Conservation (phyloP, 345 rosid genomes). For the Ricinus communis region DNA sequence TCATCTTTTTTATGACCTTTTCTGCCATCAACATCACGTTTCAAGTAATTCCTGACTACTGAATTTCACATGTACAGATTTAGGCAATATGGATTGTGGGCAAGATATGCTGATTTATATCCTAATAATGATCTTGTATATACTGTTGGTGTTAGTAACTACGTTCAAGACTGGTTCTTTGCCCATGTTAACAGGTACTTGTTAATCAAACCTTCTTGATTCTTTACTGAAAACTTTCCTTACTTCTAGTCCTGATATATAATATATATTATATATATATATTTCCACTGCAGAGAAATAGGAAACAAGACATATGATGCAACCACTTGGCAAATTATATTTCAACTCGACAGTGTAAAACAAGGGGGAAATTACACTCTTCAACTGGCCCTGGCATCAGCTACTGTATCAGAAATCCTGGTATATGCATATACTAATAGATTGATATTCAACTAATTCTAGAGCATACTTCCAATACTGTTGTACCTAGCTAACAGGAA, state of each 20-base stretch:
- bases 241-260: not conserved
- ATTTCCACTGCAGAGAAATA: slow-evolving; percentile 27
- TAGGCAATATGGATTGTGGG: slow-evolving; percentile 32
- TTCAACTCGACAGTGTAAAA: slow-evolving; percentile 32
- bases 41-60: too few species aligned
- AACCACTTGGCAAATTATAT: slow-evolving; percentile 74
- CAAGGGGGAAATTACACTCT: slow-evolving; percentile 47
- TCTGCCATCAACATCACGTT: not conserved
- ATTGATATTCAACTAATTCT: not conserved
- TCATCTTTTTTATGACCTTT: not conserved
- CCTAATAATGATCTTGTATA: slow-evolving; percentile 18
- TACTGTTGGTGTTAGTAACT: slow-evolving; percentile 14
- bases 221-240: not conserved
- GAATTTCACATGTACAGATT: slow-evolving; percentile 6
- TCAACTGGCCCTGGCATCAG: slow-evolving; percentile 72
- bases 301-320: slow-evolving; percentile 34
- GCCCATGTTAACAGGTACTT: slow-evolving; percentile 76
- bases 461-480: not conserved
- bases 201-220: not conserved
- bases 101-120: slow-evolving; percentile 21
- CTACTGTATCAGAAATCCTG: slow-evolving; percentile 32
- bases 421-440: too few species aligned
- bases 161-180: slow-evolving; percentile 57
- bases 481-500: slow-evolving; percentile 16
- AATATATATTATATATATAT: too few species aligned